Evolutionary conservation across 2,329 filamentous ascomycete genomes (phyloP).

Genomic region (Aspergillus transmontanensis): DNA sequence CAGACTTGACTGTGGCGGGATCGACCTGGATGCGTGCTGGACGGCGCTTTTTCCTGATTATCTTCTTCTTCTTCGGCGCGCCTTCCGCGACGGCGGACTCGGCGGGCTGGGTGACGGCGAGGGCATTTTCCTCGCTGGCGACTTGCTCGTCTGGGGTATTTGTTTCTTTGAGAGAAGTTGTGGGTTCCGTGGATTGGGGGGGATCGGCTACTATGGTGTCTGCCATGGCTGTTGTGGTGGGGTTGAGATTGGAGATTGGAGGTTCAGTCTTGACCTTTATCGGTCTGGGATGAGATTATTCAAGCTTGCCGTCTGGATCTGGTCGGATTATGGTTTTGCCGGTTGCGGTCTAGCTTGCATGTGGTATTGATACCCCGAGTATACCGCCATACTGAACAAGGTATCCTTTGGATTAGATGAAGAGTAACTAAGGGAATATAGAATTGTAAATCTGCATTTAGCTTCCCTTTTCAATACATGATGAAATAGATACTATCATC

Average conservation of each 20-base stretch:
- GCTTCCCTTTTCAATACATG: background rate
- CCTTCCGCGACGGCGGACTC: slow-evolving; percentile 24
- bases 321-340: background rate
- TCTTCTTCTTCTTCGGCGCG: slow-evolving; percentile 66
- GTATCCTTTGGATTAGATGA: background rate
- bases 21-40: slow-evolving; percentile 92
- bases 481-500: background rate
- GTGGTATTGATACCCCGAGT: background rate
- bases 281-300: background rate
- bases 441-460: background rate
- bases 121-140: slow-evolving; percentile 17
- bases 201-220: slow-evolving; percentile 29
- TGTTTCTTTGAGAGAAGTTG: background rate
- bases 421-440: background rate
- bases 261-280: background rate
- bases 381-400: too few species aligned
- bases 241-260: background rate
- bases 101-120: slow-evolving; percentile 15
- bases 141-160: background rate
- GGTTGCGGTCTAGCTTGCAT: background rate
- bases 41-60: slow-evolving; percentile 85
- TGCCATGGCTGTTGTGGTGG: slow-evolving; percentile 27
- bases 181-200: slow-evolving; percentile 54
- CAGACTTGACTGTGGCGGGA: slow-evolving; percentile 75
- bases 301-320: background rate